Evolutionary conservation across 2,329 filamentous ascomycete genomes (phyloP).

Genomic region (Remersonia thermophila): DNA sequence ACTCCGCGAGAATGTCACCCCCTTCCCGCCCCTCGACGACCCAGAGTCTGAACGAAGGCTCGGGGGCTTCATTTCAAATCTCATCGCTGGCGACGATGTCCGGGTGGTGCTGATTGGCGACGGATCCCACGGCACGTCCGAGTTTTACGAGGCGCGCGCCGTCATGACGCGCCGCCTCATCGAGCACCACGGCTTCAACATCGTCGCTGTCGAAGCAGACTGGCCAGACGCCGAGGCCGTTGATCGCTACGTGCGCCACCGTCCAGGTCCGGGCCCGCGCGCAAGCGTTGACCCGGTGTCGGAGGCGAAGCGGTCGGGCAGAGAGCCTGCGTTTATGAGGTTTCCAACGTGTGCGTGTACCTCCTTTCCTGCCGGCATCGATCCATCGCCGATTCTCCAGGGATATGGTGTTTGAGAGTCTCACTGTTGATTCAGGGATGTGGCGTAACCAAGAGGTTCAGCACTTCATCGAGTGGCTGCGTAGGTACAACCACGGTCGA

Average conservation of each 20-base stretch:
- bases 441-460: slow-evolving; percentile 42
- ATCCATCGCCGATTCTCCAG: too few species aligned
- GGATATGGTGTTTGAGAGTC: too few species aligned
- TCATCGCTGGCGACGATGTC: neutral
- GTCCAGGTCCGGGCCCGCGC: slow-evolving; percentile 20
- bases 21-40: slow-evolving; percentile 5
- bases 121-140: slow-evolving; percentile 37
- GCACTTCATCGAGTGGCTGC: slow-evolving; percentile 38
- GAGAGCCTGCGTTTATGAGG: slow-evolving; percentile 31
- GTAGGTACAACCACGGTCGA: slow-evolving; percentile 26
- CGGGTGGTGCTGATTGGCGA: slow-evolving; percentile 19
- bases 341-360: slow-evolving; percentile 32
- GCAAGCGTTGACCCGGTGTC: slow-evolving; percentile 22
- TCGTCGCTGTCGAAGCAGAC: slow-evolving; percentile 39
- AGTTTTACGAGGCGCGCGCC: slow-evolving; percentile 40
- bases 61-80: slow-evolving; percentile 1
- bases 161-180: slow-evolving; percentile 39
- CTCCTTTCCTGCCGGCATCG: neutral
- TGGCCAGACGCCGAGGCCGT: slow-evolving; percentile 41
- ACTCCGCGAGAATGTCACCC: slow-evolving; percentile 7
- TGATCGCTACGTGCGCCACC: slow-evolving; percentile 36
- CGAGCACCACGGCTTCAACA: slow-evolving; percentile 35
- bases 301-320: slow-evolving; percentile 8
- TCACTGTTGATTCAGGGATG: too few species aligned
- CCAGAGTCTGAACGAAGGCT: neutral